Evolutionary conservation across 208 protist genomes (phyloP).

Genomic region (Trypanosoma conorhini): DNA sequence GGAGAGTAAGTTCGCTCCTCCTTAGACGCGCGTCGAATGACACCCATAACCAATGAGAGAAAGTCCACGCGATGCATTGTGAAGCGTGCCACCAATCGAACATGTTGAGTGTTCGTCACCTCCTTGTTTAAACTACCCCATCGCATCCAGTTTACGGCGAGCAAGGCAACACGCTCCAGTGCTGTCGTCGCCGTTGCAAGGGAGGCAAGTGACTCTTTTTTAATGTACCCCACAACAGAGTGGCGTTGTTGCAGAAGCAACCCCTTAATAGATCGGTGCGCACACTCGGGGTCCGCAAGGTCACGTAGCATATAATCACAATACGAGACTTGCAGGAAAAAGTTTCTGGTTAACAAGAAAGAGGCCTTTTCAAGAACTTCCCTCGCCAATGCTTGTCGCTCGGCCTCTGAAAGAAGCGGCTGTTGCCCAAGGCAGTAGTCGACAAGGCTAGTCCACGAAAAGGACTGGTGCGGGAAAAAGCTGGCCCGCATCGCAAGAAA

Average conservation of each 20-base stretch:
- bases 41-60: constrained; percentile 71
- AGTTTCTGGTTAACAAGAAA: constrained; percentile 31
- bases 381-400: constrained; percentile 24
- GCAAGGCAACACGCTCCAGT: constrained; percentile 58
- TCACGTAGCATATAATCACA: constrained; percentile 34
- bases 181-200: constrained; percentile 29
- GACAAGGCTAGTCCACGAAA: constrained; percentile 36
- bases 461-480: constrained; percentile 60
- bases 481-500: constrained; percentile 60
- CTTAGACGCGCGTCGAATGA: constrained; percentile 27
- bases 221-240: constrained; percentile 49
- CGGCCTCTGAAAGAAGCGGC: constrained; percentile 25
- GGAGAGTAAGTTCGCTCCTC: constrained; percentile 25
- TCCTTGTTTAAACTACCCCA: constrained; percentile 47
- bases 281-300: constrained; percentile 28
- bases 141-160: constrained; percentile 84
- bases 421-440: constrained; percentile 32
- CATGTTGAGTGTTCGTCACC: constrained; percentile 38
- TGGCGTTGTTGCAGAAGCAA: constrained; percentile 41
- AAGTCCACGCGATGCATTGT: constrained; percentile 85
- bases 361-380: constrained; percentile 24
- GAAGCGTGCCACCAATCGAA: constrained; percentile 68
- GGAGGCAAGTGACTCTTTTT: constrained; percentile 10
- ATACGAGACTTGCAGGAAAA: constrained; percentile 22
- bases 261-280: constrained; percentile 35